Conservation (phyloP, 2,329 filamentous ascomycete species). For the Truncatella angustata region DNA sequence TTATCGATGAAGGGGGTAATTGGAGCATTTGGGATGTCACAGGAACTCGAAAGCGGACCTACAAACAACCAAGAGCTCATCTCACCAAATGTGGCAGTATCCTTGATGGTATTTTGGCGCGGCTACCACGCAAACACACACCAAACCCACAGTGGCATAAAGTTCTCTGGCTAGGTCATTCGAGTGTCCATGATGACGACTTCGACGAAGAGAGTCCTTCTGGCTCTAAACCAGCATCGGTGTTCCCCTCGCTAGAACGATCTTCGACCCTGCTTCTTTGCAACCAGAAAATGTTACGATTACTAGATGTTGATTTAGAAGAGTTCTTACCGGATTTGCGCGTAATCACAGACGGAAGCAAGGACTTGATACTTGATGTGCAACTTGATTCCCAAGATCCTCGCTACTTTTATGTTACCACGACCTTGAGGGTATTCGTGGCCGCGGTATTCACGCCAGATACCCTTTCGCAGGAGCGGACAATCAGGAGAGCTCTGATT, state of each 20-base stretch:
- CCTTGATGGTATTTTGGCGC: conserved; percentile 33
- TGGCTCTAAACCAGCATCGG: conserved; percentile 17
- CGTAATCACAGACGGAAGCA: conserved; percentile 18
- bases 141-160: conserved; percentile 38
- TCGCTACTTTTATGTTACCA: conserved; percentile 28
- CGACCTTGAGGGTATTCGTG: conserved; percentile 26
- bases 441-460: conserved; percentile 18
- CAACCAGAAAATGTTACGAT: conserved; percentile 24
- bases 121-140: conserved; percentile 28
- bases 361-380: conserved; percentile 26
- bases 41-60: conserved; percentile 32
- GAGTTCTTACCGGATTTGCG: conserved; percentile 23
- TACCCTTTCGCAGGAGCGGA: conserved; percentile 17
- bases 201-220: conserved; percentile 32
- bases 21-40: conserved; percentile 68
- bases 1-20: conserved; percentile 62
- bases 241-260: conserved; percentile 41
- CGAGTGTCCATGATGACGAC: conserved; percentile 26
- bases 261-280: conserved; percentile 52
- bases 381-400: conserved; percentile 22
- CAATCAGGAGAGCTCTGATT: conserved; percentile 24
- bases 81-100: conserved; percentile 43
- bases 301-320: conserved; percentile 24
- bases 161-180: conserved; percentile 39
- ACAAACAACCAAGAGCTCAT: conserved; percentile 31